A percentile compares a stretch with the other conserved stretches of the same genome.
Conservation (phyloP, 2,329 filamentous ascomycete genomes). For the Curvularia hawaiiensis region DNA sequence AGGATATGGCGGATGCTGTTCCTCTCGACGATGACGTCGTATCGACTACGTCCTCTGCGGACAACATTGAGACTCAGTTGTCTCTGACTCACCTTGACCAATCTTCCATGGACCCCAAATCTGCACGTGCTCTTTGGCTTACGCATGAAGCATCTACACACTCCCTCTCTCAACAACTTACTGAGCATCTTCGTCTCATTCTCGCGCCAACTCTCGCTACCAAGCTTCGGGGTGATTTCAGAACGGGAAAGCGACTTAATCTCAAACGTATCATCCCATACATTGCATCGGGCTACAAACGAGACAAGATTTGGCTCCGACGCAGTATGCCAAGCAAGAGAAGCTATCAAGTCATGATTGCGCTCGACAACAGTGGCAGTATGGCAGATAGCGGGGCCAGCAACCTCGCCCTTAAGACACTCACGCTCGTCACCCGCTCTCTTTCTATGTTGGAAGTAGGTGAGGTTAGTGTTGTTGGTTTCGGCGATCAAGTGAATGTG, state of each 20-base stretch:
- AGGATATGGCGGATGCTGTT: conserved; percentile 46
- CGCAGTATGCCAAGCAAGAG: conserved; percentile 89
- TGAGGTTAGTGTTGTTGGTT: conserved; percentile 88
- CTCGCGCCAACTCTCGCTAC: conserved; percentile 93
- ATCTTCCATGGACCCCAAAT: conserved; percentile 51
- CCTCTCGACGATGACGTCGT: conserved; percentile 45
- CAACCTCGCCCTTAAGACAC: conserved; percentile 86
- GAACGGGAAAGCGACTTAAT: conserved; percentile 96
- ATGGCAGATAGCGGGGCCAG: conserved; percentile 86
- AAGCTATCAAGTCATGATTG: conserved; percentile 95
- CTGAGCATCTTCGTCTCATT: conserved; percentile 93
- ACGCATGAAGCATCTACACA: conserved; percentile 85
- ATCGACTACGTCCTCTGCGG: conserved; percentile 41
- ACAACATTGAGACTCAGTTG: conserved; percentile 63
- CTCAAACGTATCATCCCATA: conserved; percentile 99
- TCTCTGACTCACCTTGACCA: conserved; percentile 71
- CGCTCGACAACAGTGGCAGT: conserved; percentile 91
- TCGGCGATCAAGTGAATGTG: conserved; percentile 81
- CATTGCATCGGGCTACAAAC: conserved; percentile 97
- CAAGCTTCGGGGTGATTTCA: conserved; percentile 94
- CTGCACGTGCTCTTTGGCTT: conserved; percentile 79
- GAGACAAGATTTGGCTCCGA: conserved; percentile 99
- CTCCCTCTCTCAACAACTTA: conserved; percentile 83
- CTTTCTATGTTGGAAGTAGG: conserved; percentile 94
- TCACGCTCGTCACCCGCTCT: conserved; percentile 86